Base-by-base conservation (phyloP, 2,329 filamentous ascomycete genomes). In the Fusarium sp. region DNA sequence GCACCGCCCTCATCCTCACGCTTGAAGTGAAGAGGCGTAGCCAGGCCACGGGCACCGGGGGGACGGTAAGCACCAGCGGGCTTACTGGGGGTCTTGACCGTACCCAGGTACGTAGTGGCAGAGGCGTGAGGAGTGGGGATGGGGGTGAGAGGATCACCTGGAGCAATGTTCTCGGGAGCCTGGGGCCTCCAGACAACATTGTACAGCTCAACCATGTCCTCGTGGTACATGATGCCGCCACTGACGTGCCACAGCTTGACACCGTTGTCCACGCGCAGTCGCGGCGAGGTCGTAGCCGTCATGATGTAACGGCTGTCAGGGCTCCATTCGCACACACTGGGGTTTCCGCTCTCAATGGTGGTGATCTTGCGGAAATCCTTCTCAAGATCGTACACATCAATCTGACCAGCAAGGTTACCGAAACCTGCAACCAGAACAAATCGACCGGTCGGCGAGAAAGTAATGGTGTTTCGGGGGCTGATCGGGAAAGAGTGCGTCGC, bases 11-110 rank as follows among this genome's bases (percentile, higher is more conserved):
- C 95, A 75, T 99, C 97, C 83, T 99, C 97, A 67, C 97, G 95
- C 88, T 97, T 97, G 87, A 98, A 99, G 78, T 97, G 94, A 72
- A 98, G 87, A 11, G 97, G 97, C 1, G 97, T 98, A 63, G 91
- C 90, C 72, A 93, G 91, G 62, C 97, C 97, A 76, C 97, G 93
- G 32, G 97, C 97, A 75, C 97, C 97, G 4, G 97, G 97, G 43
- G 97, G 97, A 56, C 97, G 93, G 82, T 99, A 99, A 4, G 97
- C 97, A 76, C 97, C 97, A n/a, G 94, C 95, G 52, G 97, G 95
- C 87, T 99, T 99, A 70, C 95, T 97, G 6, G 97, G 95, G 5
- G 95, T 96, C 89, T 98, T 98, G 79, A 94, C 92, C 4, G 93
- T 95, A 74, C 91, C 93, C 62, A 98, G 88, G 80, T 95, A 98